Base-by-base conservation (phyloP, 768 basidiomycete species). In the Holtermannia corniformis region DNA sequence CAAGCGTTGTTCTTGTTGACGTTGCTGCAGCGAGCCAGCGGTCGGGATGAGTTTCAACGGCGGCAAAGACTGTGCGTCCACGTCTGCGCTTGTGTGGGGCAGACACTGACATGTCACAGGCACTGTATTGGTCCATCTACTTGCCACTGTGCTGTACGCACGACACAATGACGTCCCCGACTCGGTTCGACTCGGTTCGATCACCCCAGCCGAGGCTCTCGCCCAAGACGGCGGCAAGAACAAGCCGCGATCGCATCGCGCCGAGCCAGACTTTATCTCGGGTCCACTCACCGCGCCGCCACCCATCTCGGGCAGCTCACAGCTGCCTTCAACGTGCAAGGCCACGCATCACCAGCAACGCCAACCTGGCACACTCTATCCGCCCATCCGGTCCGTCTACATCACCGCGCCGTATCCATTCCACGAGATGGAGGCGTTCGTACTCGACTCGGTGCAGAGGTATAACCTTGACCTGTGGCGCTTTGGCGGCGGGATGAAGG, bases 31-130 rank as follows among this genome's bases (percentile, higher is more conserved):
- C 47, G 77, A 79, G 64, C 80, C 84, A 28, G 76, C 78, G 51
- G 75, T 91, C 3, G 84, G 91, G 2, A 77, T 99, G 55, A 95
- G 91, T 72, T 99, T 96, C 76, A 99, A 97, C 61, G 95, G 95
- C 10, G 95, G 95, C 49, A 99, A 99, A 72, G 95, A 99, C 68
- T 99, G 95, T 93, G 26, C 41, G 72, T 65, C 3, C 10, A 25
- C 22, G 19, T 3, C 3, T 21, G 4, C 11, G 12, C 16, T n/a
- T 5, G 5, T 42, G 24, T 21, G 19, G 28, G 41, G 20, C 2
- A 10, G 23, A 19, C 19, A 27, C 47, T 23, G 26, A 12, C 47
- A 12, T 16, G 14, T 19, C 43, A 42, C 45, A 96, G 91, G 91
- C 67, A 97, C 92, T 3, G 90, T 95, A n/a, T 79, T 97, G 22